Base-by-base conservation (phyloP, 768 basidiomycete species). In the Trametes maxima region DNA sequence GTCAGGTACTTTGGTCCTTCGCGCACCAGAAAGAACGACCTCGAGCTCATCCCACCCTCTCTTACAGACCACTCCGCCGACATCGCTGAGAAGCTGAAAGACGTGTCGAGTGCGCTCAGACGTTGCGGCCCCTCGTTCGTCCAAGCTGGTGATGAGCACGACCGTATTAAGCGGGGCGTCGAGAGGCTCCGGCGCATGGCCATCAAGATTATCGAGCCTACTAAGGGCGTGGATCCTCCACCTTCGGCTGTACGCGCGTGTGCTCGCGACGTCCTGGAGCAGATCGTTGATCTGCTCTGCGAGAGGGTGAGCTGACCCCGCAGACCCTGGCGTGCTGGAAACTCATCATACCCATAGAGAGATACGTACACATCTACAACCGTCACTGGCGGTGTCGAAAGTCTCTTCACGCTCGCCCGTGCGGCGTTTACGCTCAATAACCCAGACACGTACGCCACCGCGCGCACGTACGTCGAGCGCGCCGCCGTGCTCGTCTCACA, bases 131-230 rank as follows among this genome's bases (percentile, higher is more conserved):
- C 59, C 22, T 60, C 58, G 35, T 33, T 65, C 12, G 44, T 28
- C 10, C 47, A 62, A 50, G 40, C 67, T 25, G 54, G 61, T 22
- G 72, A 75, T 44, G 75, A 76, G n/a, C 78, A 81, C 21, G 78
- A 76, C 21, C 90, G 89, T 70, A 73, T 87, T 14, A 81, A 84
- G 52, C 80, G 87, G 24, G 82, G 85, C 0, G 62, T 90, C 12
- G 89, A 89, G 69, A 76, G 83, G 52, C 66, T 86, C 14, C 78
- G 87, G 19, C 79, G 86, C 53, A 73, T 76, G n/a, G 75, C 76
- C 13, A 65, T 83, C 36, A 82, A 80, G 47, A 63, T 78, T 19
- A 54, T 88, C 17, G 87, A 87, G 42, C 44, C 63, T 4, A 36
- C 47, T 19, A 3, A 43, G 7, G 54, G 48, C 40, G 16, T 47